These are phyloP conservation scores for Metarhizium brunneum DNA, from an alignment of 2,329 filamentous ascomycete genomes.

Conservation along the genomic window DNA sequence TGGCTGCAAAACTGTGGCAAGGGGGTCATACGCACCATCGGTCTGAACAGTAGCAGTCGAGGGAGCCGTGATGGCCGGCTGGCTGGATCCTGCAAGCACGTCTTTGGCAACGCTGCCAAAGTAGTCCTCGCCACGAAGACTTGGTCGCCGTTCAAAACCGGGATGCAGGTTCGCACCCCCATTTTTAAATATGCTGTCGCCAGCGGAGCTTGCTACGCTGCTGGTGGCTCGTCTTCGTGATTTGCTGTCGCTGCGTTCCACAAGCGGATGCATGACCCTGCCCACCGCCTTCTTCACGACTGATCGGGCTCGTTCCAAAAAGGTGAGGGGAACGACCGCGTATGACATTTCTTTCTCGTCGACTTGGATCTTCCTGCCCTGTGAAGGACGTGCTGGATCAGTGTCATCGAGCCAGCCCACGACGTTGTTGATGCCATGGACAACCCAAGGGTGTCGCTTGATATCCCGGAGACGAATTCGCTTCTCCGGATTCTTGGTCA, in stretches of 20 bases:
- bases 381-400: conserved; percentile 68
- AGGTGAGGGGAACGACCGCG: conserved; percentile 81
- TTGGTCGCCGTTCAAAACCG: conserved; percentile 42
- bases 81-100: conserved; percentile 16
- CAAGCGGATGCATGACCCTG: conserved; percentile 53
- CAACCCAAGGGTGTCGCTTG: conserved; percentile 88
- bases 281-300: conserved; percentile 60
- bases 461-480: conserved; percentile 86
- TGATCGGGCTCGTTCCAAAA: conserved; percentile 76
- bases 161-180: conserved; percentile 43
- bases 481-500: conserved; percentile 81
- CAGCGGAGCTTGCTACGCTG: conserved; percentile 55
- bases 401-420: conserved; percentile 87
- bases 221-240: conserved; percentile 49
- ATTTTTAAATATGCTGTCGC: conserved; percentile 38
- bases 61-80: conserved; percentile 13
- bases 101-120: conserved; percentile 35
- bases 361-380: conserved; percentile 82
- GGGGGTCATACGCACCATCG: conserved; percentile 26
- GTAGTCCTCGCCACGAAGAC: conserved; percentile 45
- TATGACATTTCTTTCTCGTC: conserved; percentile 83
- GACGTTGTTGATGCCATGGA: conserved; percentile 66
- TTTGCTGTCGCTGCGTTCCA: conserved; percentile 46
- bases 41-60: conserved; percentile 14
- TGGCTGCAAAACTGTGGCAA: conserved; percentile 28